Base-by-base conservation (phyloP, 2,329 filamentous ascomycete species). In the Ophiocordyceps unilateralis region DNA sequence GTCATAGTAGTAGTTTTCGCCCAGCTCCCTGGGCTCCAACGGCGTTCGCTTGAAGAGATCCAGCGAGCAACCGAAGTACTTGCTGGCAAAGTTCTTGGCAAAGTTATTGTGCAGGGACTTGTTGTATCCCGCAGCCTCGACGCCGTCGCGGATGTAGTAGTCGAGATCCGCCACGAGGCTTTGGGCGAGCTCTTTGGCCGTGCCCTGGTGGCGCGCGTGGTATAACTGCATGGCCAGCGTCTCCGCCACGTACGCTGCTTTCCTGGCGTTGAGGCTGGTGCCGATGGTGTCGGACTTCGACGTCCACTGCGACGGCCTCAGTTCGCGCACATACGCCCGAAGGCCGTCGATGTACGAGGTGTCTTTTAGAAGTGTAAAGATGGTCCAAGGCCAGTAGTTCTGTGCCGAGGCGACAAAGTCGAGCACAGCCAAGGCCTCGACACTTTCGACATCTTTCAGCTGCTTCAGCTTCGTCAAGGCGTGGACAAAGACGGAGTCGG, bases 381-480 rank as follows among this genome's bases (percentile, higher is more conserved):
- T 87, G 1, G 86, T 88, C 85, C 89, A 94, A 1, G 88, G 83
- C 89, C 89, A 96, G 55, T 87, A 84, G 58, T 94, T 91, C 55
- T 95, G 88, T 5, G 89, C 84, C 3, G 83, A 78, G 2, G 84
- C 78, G 32, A 95, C 76, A 57, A 96, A 96, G 52, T 89, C 80
- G 15, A 98, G 69, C 51, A 95, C 78, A 1, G 83, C 77, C 20
- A 87, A 65, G 4, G 80, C 76, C 48, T 86, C 75, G 28, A 67
- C 65, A n/a, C 73, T 69, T 9, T 81, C 69, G 20, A 88, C 58
- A 2, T 72, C 66, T 21, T 73, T 69, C 46, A 94, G 76, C 11
- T 69, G 69, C 17, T 74, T 71, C 32, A 96, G 66, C 45, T 76
- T 72, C 39, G 81, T 72, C 26, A 95, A 68, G 0, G 87, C 89